Evolutionary conservation across 169 alveolate species (phyloP).

Genomic region (Toxoplasma gondii): DNA sequence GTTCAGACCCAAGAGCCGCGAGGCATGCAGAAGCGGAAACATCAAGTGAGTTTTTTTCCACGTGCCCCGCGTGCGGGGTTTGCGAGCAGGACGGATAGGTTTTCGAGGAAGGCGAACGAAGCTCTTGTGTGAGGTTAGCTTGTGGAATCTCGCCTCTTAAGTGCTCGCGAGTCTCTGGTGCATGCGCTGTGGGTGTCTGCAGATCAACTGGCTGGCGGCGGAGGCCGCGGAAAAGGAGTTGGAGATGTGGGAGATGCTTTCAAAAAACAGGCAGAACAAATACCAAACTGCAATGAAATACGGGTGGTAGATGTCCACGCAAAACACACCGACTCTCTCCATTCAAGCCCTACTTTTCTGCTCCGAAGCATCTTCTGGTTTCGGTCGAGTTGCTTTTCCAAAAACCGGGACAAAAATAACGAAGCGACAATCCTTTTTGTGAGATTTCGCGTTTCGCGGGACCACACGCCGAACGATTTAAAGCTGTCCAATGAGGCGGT

Average conservation of each 20-base stretch:
- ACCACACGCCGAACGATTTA: too few species aligned
- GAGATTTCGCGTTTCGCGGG: too few species aligned
- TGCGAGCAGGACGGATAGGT: not conserved
- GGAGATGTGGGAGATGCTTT: conserved; percentile 81
- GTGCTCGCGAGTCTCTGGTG: not conserved
- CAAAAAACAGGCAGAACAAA: conserved; percentile 79
- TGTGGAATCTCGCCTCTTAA: too few species aligned
- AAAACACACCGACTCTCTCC: too few species aligned
- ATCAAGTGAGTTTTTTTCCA: conserved; percentile 45
- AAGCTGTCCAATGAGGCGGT: too few species aligned
- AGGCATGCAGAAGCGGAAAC: conserved; percentile 64
- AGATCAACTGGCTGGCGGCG: conserved; percentile 87
- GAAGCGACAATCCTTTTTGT: too few species aligned
- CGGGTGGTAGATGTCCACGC: conserved; percentile 77
- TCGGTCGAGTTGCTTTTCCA: too few species aligned
- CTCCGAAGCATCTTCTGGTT: too few species aligned
- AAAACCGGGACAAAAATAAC: too few species aligned
- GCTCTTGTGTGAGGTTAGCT: too few species aligned
- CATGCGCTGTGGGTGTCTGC: not conserved
- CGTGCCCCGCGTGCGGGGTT: not conserved
- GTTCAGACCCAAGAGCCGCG: conserved; percentile 55
- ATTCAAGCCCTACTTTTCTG: too few species aligned
- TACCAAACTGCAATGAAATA: conserved; percentile 83
- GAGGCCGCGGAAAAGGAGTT: conserved; percentile 86
- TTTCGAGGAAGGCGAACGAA: too few species aligned